phyloP scores from a whole-genome alignment of 108 stramenopile species.

The Asterionellopsis glacialis region DNA sequence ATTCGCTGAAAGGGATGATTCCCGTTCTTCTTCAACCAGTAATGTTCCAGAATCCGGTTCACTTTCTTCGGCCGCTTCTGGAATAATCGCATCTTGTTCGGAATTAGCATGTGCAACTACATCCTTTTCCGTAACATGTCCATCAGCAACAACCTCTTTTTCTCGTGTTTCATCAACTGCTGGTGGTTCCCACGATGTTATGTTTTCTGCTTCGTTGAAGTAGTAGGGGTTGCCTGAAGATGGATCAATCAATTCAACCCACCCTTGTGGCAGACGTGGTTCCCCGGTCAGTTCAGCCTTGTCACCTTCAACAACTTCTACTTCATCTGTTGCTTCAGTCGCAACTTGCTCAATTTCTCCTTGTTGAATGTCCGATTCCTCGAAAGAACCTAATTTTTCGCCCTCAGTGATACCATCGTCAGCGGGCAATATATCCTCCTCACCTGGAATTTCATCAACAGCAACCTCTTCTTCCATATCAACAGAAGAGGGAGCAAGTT shows the following conservation, averaged over 20 bases:
- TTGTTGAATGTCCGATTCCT: neutral
- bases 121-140: neutral
- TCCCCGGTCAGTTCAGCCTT: neutral
- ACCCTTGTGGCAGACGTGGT: slow-evolving; percentile 25
- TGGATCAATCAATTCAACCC: slow-evolving; percentile 36
- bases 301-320: neutral
- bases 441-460: neutral
- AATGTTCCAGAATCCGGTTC: neutral
- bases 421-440: neutral
- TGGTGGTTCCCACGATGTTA: slow-evolving; percentile 29
- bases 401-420: too few species aligned
- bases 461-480: neutral
- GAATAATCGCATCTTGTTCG: neutral
- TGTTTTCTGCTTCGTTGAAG: slow-evolving; percentile 27
- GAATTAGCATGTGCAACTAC: neutral
- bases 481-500: neutral
- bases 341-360: neutral
- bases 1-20: neutral
- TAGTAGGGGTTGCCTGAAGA: slow-evolving; percentile 40
- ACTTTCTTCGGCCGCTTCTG: neutral
- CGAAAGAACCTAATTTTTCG: too few species aligned
- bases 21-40: neutral
- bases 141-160: neutral
- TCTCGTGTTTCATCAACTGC: neutral
- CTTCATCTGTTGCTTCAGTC: slow-evolving; percentile 4